Percentiles rank a stretch among this genome's conserved stretches.
These are phyloP conservation scores for Phialocephala subalpina DNA, from an alignment of 2,329 filamentous ascomycete species.

Conservation along the genomic window DNA sequence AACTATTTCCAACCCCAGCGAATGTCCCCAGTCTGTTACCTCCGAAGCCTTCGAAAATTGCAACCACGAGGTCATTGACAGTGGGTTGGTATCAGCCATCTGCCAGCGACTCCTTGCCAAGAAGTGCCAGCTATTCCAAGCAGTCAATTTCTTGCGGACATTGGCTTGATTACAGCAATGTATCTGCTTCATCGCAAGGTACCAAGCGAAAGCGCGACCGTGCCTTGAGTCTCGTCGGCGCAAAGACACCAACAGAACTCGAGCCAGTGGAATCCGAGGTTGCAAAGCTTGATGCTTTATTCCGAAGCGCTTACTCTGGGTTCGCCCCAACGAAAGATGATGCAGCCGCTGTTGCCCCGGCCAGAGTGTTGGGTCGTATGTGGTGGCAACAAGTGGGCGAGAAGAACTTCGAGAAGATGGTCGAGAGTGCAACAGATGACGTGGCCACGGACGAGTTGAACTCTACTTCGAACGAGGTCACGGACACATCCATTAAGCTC, in stretches of 20 bases:
- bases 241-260: constrained; percentile 57
- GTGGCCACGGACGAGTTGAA: constrained; percentile 17
- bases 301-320: constrained; percentile 79
- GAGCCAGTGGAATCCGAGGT: constrained; percentile 64
- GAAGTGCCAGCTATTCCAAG: constrained; percentile 66
- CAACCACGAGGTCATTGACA: constrained; percentile 63
- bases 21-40: constrained; percentile 71
- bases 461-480: constrained; percentile 11
- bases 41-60: constrained; percentile 75
- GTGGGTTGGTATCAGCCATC: constrained; percentile 55
- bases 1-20: constrained; percentile 75
- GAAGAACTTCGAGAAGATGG: constrained; percentile 69
- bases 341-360: constrained; percentile 72
- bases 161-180: constrained; percentile 75
- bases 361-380: constrained; percentile 70
- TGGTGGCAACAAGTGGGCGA: constrained; percentile 81
- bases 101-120: constrained; percentile 44
- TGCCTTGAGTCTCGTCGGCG: constrained; percentile 71
- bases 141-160: constrained; percentile 71
- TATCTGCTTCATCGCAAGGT: constrained; percentile 61
- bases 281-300: constrained; percentile 76
- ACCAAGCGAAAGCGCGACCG: constrained; percentile 72
- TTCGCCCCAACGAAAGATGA: constrained; percentile 82
- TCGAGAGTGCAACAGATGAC: constrained; percentile 49
- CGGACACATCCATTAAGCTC: constrained; percentile 44